These are phyloP conservation scores for Coelastrella sp. DNA, from an alignment of 139 green algal genomes.

Conservation along the genomic window DNA sequence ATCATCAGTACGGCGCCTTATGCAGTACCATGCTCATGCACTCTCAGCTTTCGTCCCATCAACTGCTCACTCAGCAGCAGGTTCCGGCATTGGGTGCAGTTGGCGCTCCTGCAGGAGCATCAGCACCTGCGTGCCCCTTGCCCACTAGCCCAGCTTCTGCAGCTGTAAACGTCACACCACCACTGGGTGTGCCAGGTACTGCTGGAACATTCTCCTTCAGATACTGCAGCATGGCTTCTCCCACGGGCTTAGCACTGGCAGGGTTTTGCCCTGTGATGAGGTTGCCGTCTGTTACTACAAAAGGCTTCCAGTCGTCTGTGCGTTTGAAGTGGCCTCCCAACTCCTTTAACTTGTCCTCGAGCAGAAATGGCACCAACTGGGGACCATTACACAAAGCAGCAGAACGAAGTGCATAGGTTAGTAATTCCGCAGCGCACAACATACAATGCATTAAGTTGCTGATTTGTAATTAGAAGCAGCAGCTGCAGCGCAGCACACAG, in stretches of 20 bases:
- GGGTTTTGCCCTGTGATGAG: constrained; percentile 68
- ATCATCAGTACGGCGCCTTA: no score
- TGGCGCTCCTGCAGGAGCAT: neutral
- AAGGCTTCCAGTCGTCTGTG: constrained; percentile 10
- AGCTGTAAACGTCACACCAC: constrained; percentile 33
- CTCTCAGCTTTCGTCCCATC: no score
- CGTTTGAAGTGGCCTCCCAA: constrained; percentile 39
- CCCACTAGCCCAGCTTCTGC: constrained; percentile 25
- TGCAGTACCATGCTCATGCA: no score
- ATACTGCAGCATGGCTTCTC: constrained; percentile 19
- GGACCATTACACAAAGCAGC: no score
- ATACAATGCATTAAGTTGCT: neutral
- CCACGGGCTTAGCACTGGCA: neutral
- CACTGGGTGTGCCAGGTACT: neutral
- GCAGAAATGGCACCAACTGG: constrained; percentile 52
- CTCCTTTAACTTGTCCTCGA: constrained; percentile 57
- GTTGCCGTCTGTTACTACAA: constrained; percentile 49
- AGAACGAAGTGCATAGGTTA: neutral
- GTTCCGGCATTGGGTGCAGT: neutral
- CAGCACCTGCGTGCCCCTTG: neutral
- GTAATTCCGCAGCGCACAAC: neutral
- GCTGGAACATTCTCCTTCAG: neutral
- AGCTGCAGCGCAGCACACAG: no score
- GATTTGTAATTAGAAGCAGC: no score
- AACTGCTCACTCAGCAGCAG: no score